phyloP scores from a whole-genome alignment of 768 basidiomycete species.

The Boletellus emodensis region DNA sequence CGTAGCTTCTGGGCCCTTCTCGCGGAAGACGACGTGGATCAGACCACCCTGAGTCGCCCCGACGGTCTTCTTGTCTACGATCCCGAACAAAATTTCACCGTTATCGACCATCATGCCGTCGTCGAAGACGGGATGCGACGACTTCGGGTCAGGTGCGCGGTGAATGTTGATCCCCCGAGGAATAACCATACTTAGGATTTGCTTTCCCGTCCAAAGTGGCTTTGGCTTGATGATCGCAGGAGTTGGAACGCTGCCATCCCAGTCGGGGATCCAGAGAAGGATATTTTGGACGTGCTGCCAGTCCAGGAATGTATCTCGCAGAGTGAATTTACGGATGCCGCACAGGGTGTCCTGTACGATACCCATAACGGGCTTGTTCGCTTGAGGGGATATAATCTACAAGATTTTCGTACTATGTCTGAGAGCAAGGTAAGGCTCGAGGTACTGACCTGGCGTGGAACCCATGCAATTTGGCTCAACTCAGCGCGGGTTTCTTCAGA shows the following conservation, averaged over 20 bases:
- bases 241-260: conserved; percentile 91
- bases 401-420: neutral
- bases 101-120: conserved; percentile 97
- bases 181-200: conserved; percentile 87
- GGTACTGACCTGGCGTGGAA: conserved; percentile 78
- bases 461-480: conserved; percentile 98
- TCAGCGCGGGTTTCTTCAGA: conserved; percentile 98
- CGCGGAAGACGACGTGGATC: conserved; percentile 94
- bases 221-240: conserved; percentile 96
- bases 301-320: conserved; percentile 93
- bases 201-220: conserved; percentile 97
- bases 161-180: conserved; percentile 94
- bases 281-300: conserved; percentile 97
- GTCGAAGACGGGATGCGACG: conserved; percentile 79
- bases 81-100: conserved; percentile 91
- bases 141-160: conserved; percentile 75
- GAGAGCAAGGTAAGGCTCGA: neutral
- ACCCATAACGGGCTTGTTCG: conserved; percentile 99
- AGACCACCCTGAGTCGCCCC: conserved; percentile 93
- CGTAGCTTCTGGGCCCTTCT: conserved; percentile 92
- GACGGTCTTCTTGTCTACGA: conserved; percentile 98
- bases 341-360: conserved; percentile 99
- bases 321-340: conserved; percentile 94
- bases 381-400: conserved; percentile 98
- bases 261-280: conserved; percentile 94